phyloP scores from a whole-genome alignment of 768 basidiomycete species.

The Pleurotus ostreatus region DNA sequence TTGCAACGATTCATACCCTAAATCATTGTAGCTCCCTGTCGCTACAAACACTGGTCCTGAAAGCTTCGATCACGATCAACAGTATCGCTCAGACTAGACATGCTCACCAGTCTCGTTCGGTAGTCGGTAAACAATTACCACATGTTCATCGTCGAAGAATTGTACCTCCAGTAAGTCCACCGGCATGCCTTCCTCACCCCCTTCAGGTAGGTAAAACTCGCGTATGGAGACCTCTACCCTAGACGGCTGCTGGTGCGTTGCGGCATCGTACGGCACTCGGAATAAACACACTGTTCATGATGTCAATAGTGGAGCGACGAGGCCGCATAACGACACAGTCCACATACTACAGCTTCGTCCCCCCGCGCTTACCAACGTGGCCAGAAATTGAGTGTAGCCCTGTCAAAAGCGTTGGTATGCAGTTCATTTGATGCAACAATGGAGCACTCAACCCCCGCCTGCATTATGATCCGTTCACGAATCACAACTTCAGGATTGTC shows the following conservation, averaged over 20 bases:
- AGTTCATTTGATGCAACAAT: slow-evolving; percentile 18
- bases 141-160: slow-evolving; percentile 74
- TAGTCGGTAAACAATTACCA: slow-evolving; percentile 62
- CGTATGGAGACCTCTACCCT: slow-evolving; percentile 49
- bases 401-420: slow-evolving; percentile 30
- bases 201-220: slow-evolving; percentile 46
- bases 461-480: slow-evolving; percentile 50
- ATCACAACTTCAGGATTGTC: slow-evolving; percentile 29
- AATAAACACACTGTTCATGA: slow-evolving; percentile 50
- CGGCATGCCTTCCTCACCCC: slow-evolving; percentile 26
- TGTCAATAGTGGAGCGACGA: slow-evolving; percentile 20
- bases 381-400: slow-evolving; percentile 50
- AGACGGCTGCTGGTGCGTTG: slow-evolving; percentile 31
- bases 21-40: slow-evolving; percentile 56
- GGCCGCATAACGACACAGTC: slow-evolving; percentile 12
- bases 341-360: slow-evolving; percentile 45
- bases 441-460: slow-evolving; percentile 46
- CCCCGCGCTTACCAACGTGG: slow-evolving; percentile 38
- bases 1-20: slow-evolving; percentile 54
- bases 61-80: slow-evolving; percentile 32
- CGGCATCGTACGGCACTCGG: slow-evolving; percentile 46
- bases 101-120: slow-evolving; percentile 46
- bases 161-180: slow-evolving; percentile 60
- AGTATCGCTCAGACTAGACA: slow-evolving; percentile 18
- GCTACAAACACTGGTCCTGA: slow-evolving; percentile 57